phyloP scores from a whole-genome alignment of 495 filamentous ascomycete species.

The Xylaria bambusicola region DNA sequence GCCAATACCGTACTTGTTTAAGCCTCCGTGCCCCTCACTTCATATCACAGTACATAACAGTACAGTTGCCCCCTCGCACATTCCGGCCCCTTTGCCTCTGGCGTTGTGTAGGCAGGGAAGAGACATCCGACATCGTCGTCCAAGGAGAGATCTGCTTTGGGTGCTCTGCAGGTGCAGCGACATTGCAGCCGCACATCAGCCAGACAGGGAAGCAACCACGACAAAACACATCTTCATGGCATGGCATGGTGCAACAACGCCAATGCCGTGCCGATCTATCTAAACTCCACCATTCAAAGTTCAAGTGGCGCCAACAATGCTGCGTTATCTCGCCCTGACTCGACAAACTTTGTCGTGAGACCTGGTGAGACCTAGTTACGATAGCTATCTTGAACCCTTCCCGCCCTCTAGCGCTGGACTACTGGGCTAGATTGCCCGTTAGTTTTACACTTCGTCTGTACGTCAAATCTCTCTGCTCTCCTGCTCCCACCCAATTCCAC shows the following conservation, averaged over 20 bases:
- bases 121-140: slow-evolving; percentile 19
- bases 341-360: slow-evolving; percentile 10
- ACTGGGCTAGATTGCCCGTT: background rate
- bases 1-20: slow-evolving; percentile 2
- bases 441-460: background rate
- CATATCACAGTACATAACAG: background rate
- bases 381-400: slow-evolving; percentile 1
- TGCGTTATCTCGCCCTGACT: slow-evolving; percentile 27
- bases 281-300: slow-evolving; percentile 19
- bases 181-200: slow-evolving; percentile 29
- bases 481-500: background rate
- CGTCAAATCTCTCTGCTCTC: background rate
- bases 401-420: background rate
- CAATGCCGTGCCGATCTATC: slow-evolving; percentile 32
- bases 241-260: slow-evolving; percentile 24
- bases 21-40: slow-evolving; percentile 8
- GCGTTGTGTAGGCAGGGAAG: too few species aligned
- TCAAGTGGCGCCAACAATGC: slow-evolving; percentile 31
- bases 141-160: slow-evolving; percentile 24
- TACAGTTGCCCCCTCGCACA: slow-evolving; percentile 15
- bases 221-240: slow-evolving; percentile 18
- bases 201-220: slow-evolving; percentile 20
- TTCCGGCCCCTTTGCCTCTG: background rate
- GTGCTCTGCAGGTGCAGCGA: slow-evolving; percentile 30
- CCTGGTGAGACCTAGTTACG: too few species aligned